Conservation (phyloP, 768 basidiomycete species). For the Rhodosporidiobolus odoratus region DNA sequence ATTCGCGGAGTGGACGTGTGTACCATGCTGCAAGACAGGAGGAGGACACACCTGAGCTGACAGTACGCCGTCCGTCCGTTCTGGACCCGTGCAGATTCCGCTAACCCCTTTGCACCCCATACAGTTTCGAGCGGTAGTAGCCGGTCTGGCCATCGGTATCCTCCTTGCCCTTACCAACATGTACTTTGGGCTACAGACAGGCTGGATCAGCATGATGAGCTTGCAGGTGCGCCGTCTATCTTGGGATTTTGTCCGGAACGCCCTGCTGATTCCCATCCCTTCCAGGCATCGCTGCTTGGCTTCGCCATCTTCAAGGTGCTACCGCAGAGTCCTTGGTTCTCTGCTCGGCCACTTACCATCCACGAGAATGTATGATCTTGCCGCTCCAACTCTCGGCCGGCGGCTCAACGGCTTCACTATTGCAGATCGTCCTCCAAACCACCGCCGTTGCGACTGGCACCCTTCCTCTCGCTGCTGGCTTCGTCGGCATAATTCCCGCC, state of each 20-base stretch:
- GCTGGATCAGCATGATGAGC: constrained; percentile 75
- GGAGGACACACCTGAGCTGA: too few relatives aligned
- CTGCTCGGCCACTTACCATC: constrained; percentile 13
- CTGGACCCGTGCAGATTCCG: too few relatives aligned
- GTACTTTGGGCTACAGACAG: constrained; percentile 78
- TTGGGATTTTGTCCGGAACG: constrained; percentile 40
- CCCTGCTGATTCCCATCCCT: constrained; percentile 65
- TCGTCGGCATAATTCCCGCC: constrained; percentile 91
- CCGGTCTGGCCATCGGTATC: constrained; percentile 78
- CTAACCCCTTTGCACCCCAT: too few relatives aligned
- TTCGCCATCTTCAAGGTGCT: constrained; percentile 70
- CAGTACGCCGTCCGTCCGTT: too few relatives aligned
- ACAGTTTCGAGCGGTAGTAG: constrained; percentile 57
- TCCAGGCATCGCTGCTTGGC: constrained; percentile 83
- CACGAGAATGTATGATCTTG: constrained; percentile 33
- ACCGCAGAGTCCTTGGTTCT: constrained; percentile 39
- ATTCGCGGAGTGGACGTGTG: too few relatives aligned
- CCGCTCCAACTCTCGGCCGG: constrained; percentile 21
- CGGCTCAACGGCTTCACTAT: constrained; percentile 49
- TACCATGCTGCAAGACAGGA: too few relatives aligned
- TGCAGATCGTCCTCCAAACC: constrained; percentile 83
- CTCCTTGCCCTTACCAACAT: constrained; percentile 83
- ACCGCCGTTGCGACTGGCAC: constrained; percentile 89
- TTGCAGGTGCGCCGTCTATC: constrained; percentile 13
- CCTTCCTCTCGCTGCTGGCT: constrained; percentile 52